Percentiles rank a stretch among this genome's conserved stretches.
Conservation (phyloP, 2,329 filamentous ascomycete species). For the Neofusicoccum kwambonambiense region DNA sequence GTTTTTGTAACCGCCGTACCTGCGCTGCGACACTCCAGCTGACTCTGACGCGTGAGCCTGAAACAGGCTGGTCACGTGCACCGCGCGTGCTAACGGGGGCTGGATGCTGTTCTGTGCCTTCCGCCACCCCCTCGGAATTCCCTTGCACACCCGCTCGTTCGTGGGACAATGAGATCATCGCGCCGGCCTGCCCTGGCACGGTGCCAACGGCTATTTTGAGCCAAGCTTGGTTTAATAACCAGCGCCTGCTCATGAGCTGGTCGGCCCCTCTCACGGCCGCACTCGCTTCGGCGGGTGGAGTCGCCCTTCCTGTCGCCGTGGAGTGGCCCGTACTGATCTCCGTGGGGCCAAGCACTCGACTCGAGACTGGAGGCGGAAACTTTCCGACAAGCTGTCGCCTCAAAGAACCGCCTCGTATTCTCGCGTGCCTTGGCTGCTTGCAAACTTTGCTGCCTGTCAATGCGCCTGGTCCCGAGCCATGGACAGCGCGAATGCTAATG, state of each 20-base stretch:
- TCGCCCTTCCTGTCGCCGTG: not conserved
- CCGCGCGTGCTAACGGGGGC: not conserved
- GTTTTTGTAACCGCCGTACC: constrained; percentile 12
- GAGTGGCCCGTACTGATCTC: constrained; percentile 5
- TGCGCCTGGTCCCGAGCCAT: not conserved
- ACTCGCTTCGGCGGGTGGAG: constrained; percentile 5
- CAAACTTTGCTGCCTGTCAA: not conserved
- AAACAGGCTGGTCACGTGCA: constrained; percentile 2
- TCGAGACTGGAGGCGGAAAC: not conserved
- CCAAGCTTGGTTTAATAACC: not conserved
- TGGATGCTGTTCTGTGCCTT: not conserved
- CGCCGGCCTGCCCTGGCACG: not conserved
- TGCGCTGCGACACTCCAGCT: constrained; percentile 8
- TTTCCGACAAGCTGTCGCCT: not conserved
- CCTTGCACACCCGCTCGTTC: not conserved
- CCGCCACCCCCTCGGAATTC: not conserved
- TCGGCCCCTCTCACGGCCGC: constrained; percentile 4
- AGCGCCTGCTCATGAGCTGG: not conserved
- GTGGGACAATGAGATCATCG: not conserved
- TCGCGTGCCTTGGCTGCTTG: not conserved
- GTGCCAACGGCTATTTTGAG: not conserved
- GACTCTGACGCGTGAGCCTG: constrained; percentile 7
- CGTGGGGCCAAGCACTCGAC: constrained; percentile 2
- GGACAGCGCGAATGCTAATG: not conserved
- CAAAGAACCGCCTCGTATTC: not conserved